These are phyloP conservation scores for Protomyces inouyei DNA, from an alignment of 1,139 yeast species.

Conservation along the genomic window DNA sequence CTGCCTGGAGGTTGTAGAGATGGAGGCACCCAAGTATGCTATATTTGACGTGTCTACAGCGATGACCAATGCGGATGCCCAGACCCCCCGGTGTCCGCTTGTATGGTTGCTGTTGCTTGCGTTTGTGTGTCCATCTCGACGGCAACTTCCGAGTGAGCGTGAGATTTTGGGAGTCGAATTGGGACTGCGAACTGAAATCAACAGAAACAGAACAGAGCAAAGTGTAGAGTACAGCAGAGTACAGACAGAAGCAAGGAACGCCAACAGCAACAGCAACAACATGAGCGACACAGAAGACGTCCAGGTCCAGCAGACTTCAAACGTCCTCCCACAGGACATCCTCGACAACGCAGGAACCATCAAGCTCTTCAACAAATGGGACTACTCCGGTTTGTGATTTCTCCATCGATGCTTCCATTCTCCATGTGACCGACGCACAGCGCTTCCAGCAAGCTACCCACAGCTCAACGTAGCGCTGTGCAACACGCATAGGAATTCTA, in stretches of 20 bases:
- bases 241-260: not conserved
- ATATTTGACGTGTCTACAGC: no score
- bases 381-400: slow-evolving; percentile 53
- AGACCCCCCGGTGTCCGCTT: no score
- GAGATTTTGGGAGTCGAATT: not conserved
- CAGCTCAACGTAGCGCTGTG: not conserved
- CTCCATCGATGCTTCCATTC: not conserved
- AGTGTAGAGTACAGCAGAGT: not conserved
- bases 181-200: not conserved
- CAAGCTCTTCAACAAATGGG: slow-evolving; percentile 99
- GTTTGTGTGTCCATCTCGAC: no score
- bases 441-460: no score
- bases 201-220: not conserved
- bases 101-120: no score
- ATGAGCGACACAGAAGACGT: slow-evolving; percentile 27
- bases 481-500: not conserved
- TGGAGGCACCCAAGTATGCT: not conserved
- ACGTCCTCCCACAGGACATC: slow-evolving; percentile 81
- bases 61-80: no score
- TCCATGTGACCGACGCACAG: not conserved
- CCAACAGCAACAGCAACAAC: not conserved
- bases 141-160: no score
- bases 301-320: slow-evolving; percentile 19
- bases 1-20: no score
- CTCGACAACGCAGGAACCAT: slow-evolving; percentile 95